phyloP scores from a whole-genome alignment of 495 filamentous ascomycete genomes.

The Entonaema liquescens region DNA sequence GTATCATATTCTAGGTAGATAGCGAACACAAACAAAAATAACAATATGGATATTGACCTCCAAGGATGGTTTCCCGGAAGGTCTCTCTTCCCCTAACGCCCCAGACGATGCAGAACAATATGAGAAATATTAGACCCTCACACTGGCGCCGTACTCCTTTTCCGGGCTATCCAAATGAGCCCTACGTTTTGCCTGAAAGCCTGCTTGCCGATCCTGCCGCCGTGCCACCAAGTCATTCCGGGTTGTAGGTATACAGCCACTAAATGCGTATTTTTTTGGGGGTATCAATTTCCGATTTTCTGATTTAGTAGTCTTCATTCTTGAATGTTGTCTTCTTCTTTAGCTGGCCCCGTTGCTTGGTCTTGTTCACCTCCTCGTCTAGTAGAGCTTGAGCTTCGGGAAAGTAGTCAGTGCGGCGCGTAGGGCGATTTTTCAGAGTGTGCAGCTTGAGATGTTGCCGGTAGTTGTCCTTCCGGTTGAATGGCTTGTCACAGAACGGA shows the following conservation, averaged over 20 bases:
- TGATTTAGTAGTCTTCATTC: conserved; percentile 20
- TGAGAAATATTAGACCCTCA: conserved; percentile 8
- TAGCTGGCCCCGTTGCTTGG: conserved; percentile 39
- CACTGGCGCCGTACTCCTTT: conserved; percentile 27
- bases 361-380: conserved; percentile 43
- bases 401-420: conserved; percentile 43
- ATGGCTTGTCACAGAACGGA: conserved; percentile 44
- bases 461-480: conserved; percentile 50
- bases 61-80: background rate
- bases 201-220: conserved; percentile 1
- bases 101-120: conserved; percentile 9
- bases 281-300: conserved; percentile 11
- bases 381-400: conserved; percentile 39
- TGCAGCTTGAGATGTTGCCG: conserved; percentile 54
- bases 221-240: background rate
- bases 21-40: conserved; percentile 20
- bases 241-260: background rate
- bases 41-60: conserved; percentile 3
- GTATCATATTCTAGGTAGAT: background rate
- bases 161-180: background rate
- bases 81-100: conserved; percentile 20
- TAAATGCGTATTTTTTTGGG: conserved; percentile 9
- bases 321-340: conserved; percentile 28
- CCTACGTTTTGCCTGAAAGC: conserved; percentile 24
- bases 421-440: conserved; percentile 36